Base-by-base conservation (phyloP, 2,329 filamentous ascomycete genomes). In the Aureobasidium leucospermi region DNA sequence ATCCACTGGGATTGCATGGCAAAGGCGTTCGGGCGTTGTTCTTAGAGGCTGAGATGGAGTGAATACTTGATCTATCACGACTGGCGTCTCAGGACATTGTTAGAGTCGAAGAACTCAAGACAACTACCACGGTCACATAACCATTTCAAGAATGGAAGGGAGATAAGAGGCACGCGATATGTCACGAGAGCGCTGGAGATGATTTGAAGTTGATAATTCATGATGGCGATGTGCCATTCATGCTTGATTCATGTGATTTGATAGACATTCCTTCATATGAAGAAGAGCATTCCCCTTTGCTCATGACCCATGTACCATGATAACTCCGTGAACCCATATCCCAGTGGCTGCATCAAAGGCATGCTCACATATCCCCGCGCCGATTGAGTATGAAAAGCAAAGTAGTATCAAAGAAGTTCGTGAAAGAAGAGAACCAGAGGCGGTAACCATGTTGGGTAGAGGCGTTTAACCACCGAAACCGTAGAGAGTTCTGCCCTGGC, bases 401-500 rank as follows among this genome's bases (percentile, higher is more conserved):
- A 57, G 41, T 38, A 57, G 29, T 32, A 55, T 43, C 51, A 46
- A 36, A 38, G 39, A n/a, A 36, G 42, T 57, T 57, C 52, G 13
- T 47, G 34, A 57, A 57, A 47, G 55, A 48, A 58, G 23, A 48
- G 34, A 32, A 16, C 32, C 43, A 47, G 11, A 39, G 43, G 36
- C 43, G 9, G 36, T 29, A 11, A 15, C 29, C 55, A 32, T n/a
- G 34, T 49, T 34, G 19, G 8, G 36, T n/a, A 41, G 28, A 34
- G 28, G 47, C 46, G 19, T 51, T 71, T 77, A 86, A 80, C 83
- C 84, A 78, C 84, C 84, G 78, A 86, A 86, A 78, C 83, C 83
- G 77, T 86, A 86, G 48, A 86, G 81, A 67, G 84, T 86, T 63
- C 81, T 80, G 72, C 81, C 81, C 78, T 84, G 81, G 74, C 81